Percentiles rank a stretch among this genome's conserved stretches.
phyloP scores from a whole-genome alignment of 495 filamentous ascomycete genomes.

The Chaetomium cochliodes region DNA sequence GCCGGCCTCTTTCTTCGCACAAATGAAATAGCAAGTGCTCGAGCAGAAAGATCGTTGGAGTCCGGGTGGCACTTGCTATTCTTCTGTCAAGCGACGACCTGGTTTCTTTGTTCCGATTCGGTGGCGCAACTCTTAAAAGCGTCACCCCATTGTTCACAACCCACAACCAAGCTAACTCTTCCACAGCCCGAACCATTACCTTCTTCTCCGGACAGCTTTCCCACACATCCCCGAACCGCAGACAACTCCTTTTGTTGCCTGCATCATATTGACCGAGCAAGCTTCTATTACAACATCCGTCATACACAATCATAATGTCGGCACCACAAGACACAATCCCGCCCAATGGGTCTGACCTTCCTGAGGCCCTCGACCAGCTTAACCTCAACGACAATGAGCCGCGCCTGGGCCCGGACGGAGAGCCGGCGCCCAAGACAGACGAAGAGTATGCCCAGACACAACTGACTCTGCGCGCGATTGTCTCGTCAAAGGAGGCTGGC shows the following conservation, averaged over 20 bases:
- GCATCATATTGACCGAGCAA: neutral
- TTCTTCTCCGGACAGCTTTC: neutral
- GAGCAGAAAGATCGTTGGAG: neutral
- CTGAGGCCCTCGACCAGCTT: constrained; percentile 49
- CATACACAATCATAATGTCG: constrained; percentile 44
- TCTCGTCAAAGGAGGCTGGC: constrained; percentile 96
- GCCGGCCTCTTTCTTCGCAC: constrained; percentile 21
- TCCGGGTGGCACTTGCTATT: neutral
- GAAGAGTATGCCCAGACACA: constrained; percentile 91
- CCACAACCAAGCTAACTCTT: constrained; percentile 8
- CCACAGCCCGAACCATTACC: constrained; percentile 4
- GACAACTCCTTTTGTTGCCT: neutral
- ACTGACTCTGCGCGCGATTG: constrained; percentile 92
- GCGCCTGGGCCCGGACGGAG: constrained; percentile 63
- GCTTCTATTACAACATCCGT: constrained; percentile 6
- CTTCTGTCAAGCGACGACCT: neutral
- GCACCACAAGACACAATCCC: constrained; percentile 45
- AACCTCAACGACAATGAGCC: constrained; percentile 54
- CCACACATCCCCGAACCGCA: constrained; percentile 3
- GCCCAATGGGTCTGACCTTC: constrained; percentile 48
- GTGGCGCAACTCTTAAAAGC: constrained; percentile 3
- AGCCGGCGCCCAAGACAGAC: constrained; percentile 77
- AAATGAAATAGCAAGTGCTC: neutral
- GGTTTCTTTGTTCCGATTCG: neutral
- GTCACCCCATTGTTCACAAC: neutral